A percentile compares a stretch with the other conserved stretches of the same genome.
Conservation (phyloP, 768 basidiomycete genomes). For the Clitopilus hobsonii region DNA sequence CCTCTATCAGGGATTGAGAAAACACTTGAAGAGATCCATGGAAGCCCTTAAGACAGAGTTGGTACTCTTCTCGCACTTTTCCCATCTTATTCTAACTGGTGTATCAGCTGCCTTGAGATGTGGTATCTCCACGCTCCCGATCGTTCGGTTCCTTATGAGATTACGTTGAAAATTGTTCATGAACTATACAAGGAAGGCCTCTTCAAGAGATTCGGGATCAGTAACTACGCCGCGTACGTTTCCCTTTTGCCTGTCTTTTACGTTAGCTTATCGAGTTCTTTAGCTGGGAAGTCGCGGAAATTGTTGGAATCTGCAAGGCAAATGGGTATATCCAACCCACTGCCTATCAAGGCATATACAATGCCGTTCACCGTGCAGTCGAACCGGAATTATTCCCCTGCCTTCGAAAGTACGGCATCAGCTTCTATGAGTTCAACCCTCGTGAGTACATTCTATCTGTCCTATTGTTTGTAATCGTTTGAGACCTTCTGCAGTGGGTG, state of each 20-base stretch:
- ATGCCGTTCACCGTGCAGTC: conserved; percentile 33
- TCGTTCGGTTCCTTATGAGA: conserved; percentile 49
- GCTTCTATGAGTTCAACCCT: conserved; percentile 54
- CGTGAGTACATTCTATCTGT: conserved; percentile 22
- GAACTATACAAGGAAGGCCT: conserved; percentile 53
- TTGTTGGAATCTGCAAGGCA: conserved; percentile 50
- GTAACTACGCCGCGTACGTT: conserved; percentile 51
- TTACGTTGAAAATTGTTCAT: conserved; percentile 49
- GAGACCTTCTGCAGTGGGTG: conserved; percentile 38
- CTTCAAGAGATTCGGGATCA: conserved; percentile 60
- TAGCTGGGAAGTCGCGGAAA: conserved; percentile 60
- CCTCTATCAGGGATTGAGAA: conserved; percentile 33
- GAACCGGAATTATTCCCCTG: conserved; percentile 49
- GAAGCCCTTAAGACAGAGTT: conserved; percentile 39
- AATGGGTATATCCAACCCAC: conserved; percentile 52
- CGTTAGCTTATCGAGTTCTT: conserved; percentile 5
- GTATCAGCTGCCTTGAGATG: conserved; percentile 38
- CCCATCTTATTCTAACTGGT: conserved; percentile 5
- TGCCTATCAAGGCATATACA: conserved; percentile 48
- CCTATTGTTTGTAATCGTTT: background rate
- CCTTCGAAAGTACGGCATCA: conserved; percentile 52
- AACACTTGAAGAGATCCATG: conserved; percentile 42
- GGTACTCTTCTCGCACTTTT: conserved; percentile 14
- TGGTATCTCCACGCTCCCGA: conserved; percentile 63
- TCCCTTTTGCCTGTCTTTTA: background rate